Base-by-base conservation (phyloP, 768 basidiomycete genomes). In the Calocybe indica region DNA sequence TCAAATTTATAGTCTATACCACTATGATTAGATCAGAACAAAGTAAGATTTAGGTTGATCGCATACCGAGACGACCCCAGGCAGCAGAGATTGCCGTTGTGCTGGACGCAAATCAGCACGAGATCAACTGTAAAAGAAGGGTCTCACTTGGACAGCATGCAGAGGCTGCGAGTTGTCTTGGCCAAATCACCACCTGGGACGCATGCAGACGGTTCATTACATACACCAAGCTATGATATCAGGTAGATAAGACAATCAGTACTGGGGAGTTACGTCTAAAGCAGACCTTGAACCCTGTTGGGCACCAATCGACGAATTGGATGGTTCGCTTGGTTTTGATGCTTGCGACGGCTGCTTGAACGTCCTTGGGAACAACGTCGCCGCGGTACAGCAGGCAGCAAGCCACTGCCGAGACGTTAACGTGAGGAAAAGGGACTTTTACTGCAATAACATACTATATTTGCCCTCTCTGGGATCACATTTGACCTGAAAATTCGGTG, bases 301-400 rank as follows among this genome's bases (percentile, higher is more conserved):
- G 90, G 68, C 91, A 93, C 94, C 94, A 97, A 62, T 96, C 94
- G 52, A 97, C 94, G 65, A 95, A 96, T 61, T 95, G 93, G 61
- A 98, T 96, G 22, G 95, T 96, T 55, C 88, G 83, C 79, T 94
- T 97, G 48, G 93, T 97, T 79, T 94, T 96, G 76, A 98, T 91
- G 55, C 77, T 85, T 37, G 89, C 82, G 57, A 97, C 90, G 49
- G 95, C 95, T 48, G 88, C 82, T 55, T 94, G 88, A 57, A 86
- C 88, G 65, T 97, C 95, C 78, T 95, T 96, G 58, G 94, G 91
- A 40, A 93, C 94, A 56, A 97, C 92, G 61, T 97, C 94, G 53
- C 94, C 94, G 59, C 93, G 91, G 75, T 92, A 96, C 40, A 96
- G 74, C 52, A 94, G 69, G 62, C 86, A 87, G 66, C 92, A 93